Evolutionary conservation across 805 yeast species (phyloP).

Genomic region (Schwanniomyces vanrijiae): DNA sequence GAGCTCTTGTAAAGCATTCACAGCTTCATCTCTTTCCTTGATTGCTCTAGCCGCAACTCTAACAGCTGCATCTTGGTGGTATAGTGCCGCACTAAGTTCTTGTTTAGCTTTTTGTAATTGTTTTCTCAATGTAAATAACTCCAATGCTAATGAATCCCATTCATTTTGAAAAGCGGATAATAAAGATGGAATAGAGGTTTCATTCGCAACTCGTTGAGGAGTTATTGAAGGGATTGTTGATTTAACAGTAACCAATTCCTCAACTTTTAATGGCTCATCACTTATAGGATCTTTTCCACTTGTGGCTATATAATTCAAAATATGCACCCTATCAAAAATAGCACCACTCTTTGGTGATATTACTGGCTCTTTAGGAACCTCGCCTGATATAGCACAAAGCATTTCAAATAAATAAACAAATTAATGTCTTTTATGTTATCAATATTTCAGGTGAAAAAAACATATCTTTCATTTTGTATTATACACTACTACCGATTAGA

Average conservation of each 20-base stretch:
- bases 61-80: slow-evolving; percentile 88
- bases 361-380: slow-evolving; percentile 68
- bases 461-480: not conserved
- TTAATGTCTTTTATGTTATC: not conserved
- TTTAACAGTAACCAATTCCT: slow-evolving; percentile 53
- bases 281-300: slow-evolving; percentile 76
- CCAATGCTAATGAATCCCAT: slow-evolving; percentile 86
- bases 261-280: slow-evolving; percentile 55
- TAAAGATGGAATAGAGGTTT: slow-evolving; percentile 75
- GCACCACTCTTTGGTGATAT: slow-evolving; percentile 70
- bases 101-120: slow-evolving; percentile 65
- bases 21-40: slow-evolving; percentile 75
- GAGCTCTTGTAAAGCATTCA: slow-evolving; percentile 59
- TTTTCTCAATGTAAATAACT: slow-evolving; percentile 72
- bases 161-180: slow-evolving; percentile 78
- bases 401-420: slow-evolving; percentile 1
- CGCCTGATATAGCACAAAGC: slow-evolving; percentile 59
- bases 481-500: not conserved
- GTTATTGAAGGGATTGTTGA: slow-evolving; percentile 17
- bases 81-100: slow-evolving; percentile 74
- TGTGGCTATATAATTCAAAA: slow-evolving; percentile 62
- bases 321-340: slow-evolving; percentile 63
- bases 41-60: slow-evolving; percentile 76
- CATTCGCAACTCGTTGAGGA: slow-evolving; percentile 45
- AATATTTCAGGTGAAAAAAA: not conserved